Evolutionary conservation across 768 basidiomycete species (phyloP).

Genomic region (Leccinum fibrillosum): DNA sequence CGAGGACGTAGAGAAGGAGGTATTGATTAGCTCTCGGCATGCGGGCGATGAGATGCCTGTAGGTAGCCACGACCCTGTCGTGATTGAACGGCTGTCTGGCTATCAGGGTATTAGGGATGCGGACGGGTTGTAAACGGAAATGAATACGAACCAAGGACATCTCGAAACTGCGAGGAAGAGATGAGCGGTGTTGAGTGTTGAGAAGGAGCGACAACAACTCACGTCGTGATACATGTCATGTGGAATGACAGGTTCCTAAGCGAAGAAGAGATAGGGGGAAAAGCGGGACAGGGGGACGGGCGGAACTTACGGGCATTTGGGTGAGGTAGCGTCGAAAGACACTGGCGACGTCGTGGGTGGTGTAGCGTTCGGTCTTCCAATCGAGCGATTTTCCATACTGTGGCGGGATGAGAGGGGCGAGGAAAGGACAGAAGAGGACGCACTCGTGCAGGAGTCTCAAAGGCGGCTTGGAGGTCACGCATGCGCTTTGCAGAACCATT

Average conservation of each 20-base stretch:
- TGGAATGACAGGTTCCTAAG: constrained; percentile 92
- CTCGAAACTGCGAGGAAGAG: constrained; percentile 58
- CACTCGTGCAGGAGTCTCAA: constrained; percentile 87
- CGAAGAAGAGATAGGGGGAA: constrained; percentile 9
- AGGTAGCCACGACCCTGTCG: constrained; percentile 71
- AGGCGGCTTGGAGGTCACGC: constrained; percentile 89
- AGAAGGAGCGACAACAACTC: constrained; percentile 33
- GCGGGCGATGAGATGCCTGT: constrained; percentile 78
- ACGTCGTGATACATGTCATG: constrained; percentile 85
- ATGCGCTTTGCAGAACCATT: constrained; percentile 95
- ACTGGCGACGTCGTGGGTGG: constrained; percentile 95
- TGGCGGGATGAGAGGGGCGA: constrained; percentile 6
- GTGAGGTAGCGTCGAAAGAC: constrained; percentile 95
- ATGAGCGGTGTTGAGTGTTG: constrained; percentile 7
- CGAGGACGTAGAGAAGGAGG: constrained; percentile 94
- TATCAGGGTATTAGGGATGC: constrained; percentile 29
- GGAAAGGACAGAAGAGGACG: constrained; percentile 15
- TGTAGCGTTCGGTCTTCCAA: constrained; percentile 83
- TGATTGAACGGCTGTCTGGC: constrained; percentile 67
- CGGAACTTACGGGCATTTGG: constrained; percentile 82
- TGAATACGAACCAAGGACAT: constrained; percentile 58
- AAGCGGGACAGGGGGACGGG: neutral
- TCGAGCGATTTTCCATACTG: constrained; percentile 94
- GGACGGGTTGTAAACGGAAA: neutral
- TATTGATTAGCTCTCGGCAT: constrained; percentile 92